Evolutionary conservation across 225 moss, liverwort and hornwort species (phyloP).

Genomic region (Antitrichia curtipendula): DNA sequence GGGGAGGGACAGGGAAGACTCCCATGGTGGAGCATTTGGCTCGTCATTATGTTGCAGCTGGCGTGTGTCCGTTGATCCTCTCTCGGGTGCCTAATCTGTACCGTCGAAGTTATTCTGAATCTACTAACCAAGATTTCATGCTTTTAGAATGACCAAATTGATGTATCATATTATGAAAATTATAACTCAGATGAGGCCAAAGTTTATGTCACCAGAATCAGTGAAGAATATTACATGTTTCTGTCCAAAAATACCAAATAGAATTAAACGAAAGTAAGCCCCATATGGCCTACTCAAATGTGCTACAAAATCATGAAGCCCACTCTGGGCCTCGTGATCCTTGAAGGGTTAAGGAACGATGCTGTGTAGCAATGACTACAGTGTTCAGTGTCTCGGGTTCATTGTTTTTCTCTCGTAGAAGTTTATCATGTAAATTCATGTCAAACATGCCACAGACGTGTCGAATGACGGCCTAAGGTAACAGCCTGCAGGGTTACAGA

Average conservation of each 20-base stretch:
- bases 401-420: background rate
- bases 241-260: background rate
- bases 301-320: background rate
- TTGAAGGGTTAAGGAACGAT: background rate
- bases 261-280: background rate
- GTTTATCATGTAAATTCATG: background rate
- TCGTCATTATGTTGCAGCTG: conserved; percentile 50
- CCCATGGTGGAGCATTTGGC: conserved; percentile 95
- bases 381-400: background rate
- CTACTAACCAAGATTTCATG: background rate
- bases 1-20: conserved; percentile 97
- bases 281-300: background rate
- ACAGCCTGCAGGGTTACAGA: conserved; percentile 73
- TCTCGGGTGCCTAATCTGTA: conserved; percentile 48
- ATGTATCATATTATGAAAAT: background rate
- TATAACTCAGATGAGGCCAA: background rate
- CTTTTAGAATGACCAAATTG: background rate
- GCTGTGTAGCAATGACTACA: background rate
- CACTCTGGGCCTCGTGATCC: background rate
- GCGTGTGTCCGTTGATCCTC: conserved; percentile 75
- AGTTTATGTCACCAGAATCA: background rate
- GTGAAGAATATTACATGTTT: background rate
- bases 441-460: background rate
- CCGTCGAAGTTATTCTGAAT: background rate
- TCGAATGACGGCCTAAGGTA: conserved; percentile 14